Base-by-base conservation (phyloP, 2,329 filamentous ascomycete genomes). In the Fusarium paranaense region DNA sequence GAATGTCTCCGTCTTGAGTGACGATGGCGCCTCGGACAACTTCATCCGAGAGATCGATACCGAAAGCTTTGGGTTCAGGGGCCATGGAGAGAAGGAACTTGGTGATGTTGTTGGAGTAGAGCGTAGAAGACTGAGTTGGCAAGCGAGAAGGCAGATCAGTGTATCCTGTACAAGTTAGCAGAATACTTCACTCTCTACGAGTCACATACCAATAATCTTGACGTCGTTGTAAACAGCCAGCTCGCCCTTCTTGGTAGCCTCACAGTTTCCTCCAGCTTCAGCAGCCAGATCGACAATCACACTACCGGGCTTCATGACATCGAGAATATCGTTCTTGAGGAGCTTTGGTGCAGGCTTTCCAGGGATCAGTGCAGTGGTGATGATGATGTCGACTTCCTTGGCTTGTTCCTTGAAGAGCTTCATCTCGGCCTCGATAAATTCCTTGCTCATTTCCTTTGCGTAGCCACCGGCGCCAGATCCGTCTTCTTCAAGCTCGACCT, bases 41-140 rank as follows among this genome's bases (percentile, higher is more conserved):
- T 82, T 97, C 95, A 75, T 97, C 95, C 1, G 90, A 88, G 5
- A 97, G 86, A 76, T 97, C 94, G 54, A 97, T 87, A 9, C 94
- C 94, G 72, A 95, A 97, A 40, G 92, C 89, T 72, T 94, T 95
- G 3, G 95, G 91, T 68, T 92, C 89, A 1, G 94, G 94, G 1
- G 91, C 83, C 87, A 97, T 94, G 0, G 95, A 97, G 11, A 98
- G 87, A 32, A 97, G 85, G 66, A 95, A 93, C 80, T 97, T 98
- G 75, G 92, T 95, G 78, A 97, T 95, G 80, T 98, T 98, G 87
- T 97, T 98, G 3, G 94, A 97, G 83, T 97, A 98, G 22, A 98
- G 85, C 0, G 94, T 97, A 0, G 95, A 97, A 0, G 95, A 94
- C 81, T 98, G 95, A 0, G 95, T 97, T 0, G 95, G 94, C 2